phyloP scores from a whole-genome alignment of 352 stramenopile species.

The Aphanomyces euteiches region DNA sequence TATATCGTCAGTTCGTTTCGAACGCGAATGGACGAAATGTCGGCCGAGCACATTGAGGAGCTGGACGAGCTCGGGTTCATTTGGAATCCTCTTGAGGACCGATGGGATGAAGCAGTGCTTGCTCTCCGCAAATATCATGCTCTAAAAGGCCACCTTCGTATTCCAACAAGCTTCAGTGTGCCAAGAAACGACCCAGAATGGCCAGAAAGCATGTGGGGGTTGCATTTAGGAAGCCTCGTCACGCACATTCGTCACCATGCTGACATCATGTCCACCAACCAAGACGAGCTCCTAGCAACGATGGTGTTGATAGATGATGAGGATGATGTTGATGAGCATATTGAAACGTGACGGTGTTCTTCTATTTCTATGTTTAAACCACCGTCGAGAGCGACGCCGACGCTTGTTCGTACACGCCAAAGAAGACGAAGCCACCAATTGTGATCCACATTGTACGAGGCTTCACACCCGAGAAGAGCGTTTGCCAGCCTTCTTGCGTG shows the following conservation, averaged over 20 bases:
- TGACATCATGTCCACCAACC: slow-evolving; percentile 13
- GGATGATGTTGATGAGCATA: slow-evolving; percentile 1
- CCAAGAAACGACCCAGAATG: not conserved
- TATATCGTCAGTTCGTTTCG: slow-evolving; percentile 34
- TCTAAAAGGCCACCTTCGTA: slow-evolving; percentile 4
- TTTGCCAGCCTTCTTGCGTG: slow-evolving; percentile 84
- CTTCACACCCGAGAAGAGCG: slow-evolving; percentile 93
- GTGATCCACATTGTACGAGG: slow-evolving; percentile 99
- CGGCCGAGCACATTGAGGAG: not conserved
- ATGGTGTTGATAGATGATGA: slow-evolving; percentile 11
- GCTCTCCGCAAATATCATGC: slow-evolving; percentile 10
- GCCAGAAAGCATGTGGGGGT: slow-evolving; percentile 3
- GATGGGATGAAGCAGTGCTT: slow-evolving; percentile 6
- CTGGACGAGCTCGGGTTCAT: slow-evolving; percentile 21
- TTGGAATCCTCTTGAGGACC: slow-evolving; percentile 15
- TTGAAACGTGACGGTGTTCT: not conserved
- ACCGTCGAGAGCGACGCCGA: slow-evolving; percentile 64
- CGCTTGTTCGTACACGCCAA: slow-evolving; percentile 96
- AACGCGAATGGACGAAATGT: slow-evolving; percentile 9
- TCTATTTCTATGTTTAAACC: slow-evolving; percentile 36
- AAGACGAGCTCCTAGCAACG: slow-evolving; percentile 10
- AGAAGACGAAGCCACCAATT: slow-evolving; percentile 99
- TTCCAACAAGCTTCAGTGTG: slow-evolving; percentile 15
- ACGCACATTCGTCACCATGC: slow-evolving; percentile 21
- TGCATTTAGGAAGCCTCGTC: slow-evolving; percentile 21